Evolutionary conservation across 2,329 filamentous ascomycete genomes (phyloP).

Genomic region (Fusarium aywerte): DNA sequence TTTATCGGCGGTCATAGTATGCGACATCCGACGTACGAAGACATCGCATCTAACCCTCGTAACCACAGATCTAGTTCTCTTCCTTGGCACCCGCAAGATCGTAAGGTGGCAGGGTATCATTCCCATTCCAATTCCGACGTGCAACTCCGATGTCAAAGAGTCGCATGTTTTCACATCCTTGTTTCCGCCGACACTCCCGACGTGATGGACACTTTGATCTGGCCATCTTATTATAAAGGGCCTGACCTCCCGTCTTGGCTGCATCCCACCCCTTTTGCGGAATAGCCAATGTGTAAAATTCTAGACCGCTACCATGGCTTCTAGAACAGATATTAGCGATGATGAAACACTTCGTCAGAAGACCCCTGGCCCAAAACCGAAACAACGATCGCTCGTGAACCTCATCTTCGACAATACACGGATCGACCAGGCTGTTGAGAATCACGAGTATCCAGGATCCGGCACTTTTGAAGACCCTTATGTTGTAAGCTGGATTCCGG

Average conservation of each 20-base stretch:
- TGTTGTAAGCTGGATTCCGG: constrained; percentile 72
- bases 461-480: constrained; percentile 76
- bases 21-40: constrained; percentile 2
- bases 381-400: constrained; percentile 40
- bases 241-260: constrained; percentile 19
- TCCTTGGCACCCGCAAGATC: constrained; percentile 31
- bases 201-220: constrained; percentile 20
- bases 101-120: constrained; percentile 15
- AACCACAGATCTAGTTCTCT: constrained; percentile 10
- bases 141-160: not conserved
- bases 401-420: constrained; percentile 67
- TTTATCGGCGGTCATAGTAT: not conserved
- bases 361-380: not conserved
- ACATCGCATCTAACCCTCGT: not conserved
- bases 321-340: constrained; percentile 21
- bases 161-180: constrained; percentile 24
- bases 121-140: not conserved
- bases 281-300: not conserved
- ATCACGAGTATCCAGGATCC: constrained; percentile 65
- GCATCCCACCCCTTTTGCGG: constrained; percentile 7
- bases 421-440: constrained; percentile 66
- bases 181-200: constrained; percentile 20
- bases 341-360: constrained; percentile 36
- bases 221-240: constrained; percentile 27
- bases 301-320: not conserved